These are phyloP conservation scores for Mycena kentingensis DNA, from an alignment of 768 basidiomycete species.

Conservation along the genomic window DNA sequence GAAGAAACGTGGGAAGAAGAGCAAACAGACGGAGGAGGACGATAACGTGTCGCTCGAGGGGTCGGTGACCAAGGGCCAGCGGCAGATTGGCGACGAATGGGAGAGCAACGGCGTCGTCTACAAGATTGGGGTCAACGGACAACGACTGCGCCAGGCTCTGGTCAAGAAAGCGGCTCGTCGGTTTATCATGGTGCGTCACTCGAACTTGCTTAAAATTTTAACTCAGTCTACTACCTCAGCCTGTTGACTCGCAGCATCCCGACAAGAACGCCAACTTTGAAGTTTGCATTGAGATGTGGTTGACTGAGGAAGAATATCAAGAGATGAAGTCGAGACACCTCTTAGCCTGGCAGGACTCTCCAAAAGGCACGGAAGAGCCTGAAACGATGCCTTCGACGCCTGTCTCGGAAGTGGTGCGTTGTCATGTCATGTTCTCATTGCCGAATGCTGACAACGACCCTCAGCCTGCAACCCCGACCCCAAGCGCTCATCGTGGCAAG, in stretches of 20 bases:
- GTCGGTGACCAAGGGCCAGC: constrained; percentile 50
- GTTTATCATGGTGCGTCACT: constrained; percentile 66
- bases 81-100: constrained; percentile 77
- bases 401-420: constrained; percentile 28
- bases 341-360: constrained; percentile 71
- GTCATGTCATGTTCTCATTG: constrained; percentile 9
- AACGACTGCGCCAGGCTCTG: constrained; percentile 66
- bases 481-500: constrained; percentile 47
- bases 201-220: constrained; percentile 8
- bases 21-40: constrained; percentile 36
- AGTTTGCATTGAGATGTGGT: constrained; percentile 78
- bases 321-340: constrained; percentile 61
- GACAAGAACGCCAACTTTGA: constrained; percentile 69
- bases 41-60: constrained; percentile 44
- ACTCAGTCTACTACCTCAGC: constrained; percentile 42
- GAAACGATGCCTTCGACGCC: constrained; percentile 42
- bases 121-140: constrained; percentile 72
- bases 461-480: constrained; percentile 17
- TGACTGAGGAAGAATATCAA: constrained; percentile 72
- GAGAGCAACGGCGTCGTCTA: constrained; percentile 67
- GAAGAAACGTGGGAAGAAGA: constrained; percentile 56
- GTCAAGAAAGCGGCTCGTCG: constrained; percentile 72
- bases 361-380: constrained; percentile 45
- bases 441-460: background rate
- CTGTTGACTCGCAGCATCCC: constrained; percentile 75